phyloP scores from a whole-genome alignment of 345 rosid species.

The Garcia nutans region DNA sequence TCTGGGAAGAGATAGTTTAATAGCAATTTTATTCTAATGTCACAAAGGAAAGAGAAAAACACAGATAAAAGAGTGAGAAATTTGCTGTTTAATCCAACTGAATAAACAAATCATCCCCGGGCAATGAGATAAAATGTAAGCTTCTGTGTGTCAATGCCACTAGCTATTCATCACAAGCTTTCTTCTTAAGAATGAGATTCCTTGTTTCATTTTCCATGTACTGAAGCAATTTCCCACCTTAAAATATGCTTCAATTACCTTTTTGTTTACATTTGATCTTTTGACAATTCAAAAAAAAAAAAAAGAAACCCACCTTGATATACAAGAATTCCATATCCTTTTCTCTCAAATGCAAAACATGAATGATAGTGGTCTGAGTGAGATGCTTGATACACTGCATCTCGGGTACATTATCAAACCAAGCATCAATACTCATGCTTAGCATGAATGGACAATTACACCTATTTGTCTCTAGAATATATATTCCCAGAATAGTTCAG shows the following conservation, averaged over 20 bases:
- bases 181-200: not conserved
- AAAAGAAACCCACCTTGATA: not conserved
- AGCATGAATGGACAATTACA: not conserved
- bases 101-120: not conserved
- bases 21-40: constrained; percentile 1
- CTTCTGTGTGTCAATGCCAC: not conserved
- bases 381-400: not conserved
- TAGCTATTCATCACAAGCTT: not conserved
- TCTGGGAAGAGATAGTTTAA: constrained; percentile 41
- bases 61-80: not conserved
- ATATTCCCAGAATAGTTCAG: not conserved
- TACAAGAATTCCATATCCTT: not conserved
- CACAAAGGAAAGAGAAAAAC: not conserved
- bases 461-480: not conserved
- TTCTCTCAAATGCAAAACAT: not conserved
- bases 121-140: not conserved
- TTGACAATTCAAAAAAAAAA: not conserved
- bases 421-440: not conserved
- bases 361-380: not conserved
- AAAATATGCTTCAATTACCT: not conserved
- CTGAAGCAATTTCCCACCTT: not conserved
- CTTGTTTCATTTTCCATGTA: not conserved
- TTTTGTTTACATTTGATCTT: not conserved
- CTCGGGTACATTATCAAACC: not conserved
- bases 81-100: not conserved